Conservation (phyloP, 345 rosid species). For the Salix viminalis region DNA sequence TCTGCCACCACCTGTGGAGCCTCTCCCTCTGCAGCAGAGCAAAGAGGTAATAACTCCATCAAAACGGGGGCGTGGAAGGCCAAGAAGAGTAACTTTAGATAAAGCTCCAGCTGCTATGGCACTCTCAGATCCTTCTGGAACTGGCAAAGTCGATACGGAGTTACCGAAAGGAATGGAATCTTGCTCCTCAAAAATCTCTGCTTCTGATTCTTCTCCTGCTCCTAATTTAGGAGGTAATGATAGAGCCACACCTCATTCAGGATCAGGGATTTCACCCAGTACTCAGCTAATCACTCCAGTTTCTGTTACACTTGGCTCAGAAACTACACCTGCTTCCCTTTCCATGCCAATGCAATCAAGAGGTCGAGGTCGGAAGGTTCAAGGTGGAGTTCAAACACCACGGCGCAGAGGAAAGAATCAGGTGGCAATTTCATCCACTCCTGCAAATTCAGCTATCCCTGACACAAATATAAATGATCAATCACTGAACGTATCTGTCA, state of each 20-base stretch:
- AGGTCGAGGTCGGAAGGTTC: conserved; percentile 32
- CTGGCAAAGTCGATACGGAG: conserved; percentile 31
- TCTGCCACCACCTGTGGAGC: conserved; percentile 5
- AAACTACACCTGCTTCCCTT: conserved; percentile 28
- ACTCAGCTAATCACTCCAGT: conserved; percentile 24
- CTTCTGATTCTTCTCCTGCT: conserved; percentile 21
- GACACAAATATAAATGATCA: conserved; percentile 27
- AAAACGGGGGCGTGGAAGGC: conserved; percentile 94
- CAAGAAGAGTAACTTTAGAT: conserved; percentile 53
- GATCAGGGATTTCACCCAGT: conserved; percentile 19
- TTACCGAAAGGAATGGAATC: conserved; percentile 34
- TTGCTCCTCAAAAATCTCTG: conserved; percentile 27
- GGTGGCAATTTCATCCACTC: conserved; percentile 15
- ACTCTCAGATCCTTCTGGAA: conserved; percentile 30
- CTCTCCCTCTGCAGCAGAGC: conserved; percentile 33
- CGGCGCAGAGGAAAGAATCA: conserved; percentile 52
- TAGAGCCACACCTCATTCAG: conserved; percentile 23
- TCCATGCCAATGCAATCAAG: conserved; percentile 23
- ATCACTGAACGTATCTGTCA: conserved; percentile 24
- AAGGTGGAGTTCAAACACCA: conserved; percentile 41
- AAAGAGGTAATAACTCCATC: conserved; percentile 65
- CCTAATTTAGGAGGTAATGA: conserved; percentile 18
- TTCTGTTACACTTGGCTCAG: conserved; percentile 30
- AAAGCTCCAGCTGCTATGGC: conserved; percentile 37
- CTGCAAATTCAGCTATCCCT: conserved; percentile 23